Base-by-base conservation (phyloP, 371 early-diverging fungal species). In the Mortierella sp. region DNA sequence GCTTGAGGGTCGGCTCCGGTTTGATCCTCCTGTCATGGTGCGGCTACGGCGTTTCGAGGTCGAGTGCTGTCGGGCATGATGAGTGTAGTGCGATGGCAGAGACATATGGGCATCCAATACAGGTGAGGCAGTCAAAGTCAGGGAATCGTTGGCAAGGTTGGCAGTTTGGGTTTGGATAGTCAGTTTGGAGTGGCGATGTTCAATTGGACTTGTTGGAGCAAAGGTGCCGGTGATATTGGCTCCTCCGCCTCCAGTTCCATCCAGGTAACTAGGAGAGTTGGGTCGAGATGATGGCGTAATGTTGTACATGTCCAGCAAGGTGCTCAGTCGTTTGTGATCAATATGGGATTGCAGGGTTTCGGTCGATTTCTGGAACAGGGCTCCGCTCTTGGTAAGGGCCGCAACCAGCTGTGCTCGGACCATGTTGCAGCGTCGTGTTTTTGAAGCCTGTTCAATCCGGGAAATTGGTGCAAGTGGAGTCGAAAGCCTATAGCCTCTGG, bases 401-500 rank as follows among this genome's bases (percentile, higher is more conserved):
- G 79, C 76, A 70, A 86, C 80, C 61, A 89, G 64, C 53, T 81
- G 85, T 19, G 86, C 88, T 50, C 89, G 83, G 24, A 89, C 82
- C 37, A 80, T 78, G 71, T 85, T 78, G 74, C 94, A 93, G 44
- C 92, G 90, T 21, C 91, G 89, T 40, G 88, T 83, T 55, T 90
- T 90, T 24, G 90, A 88, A 6, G 88, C 88, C 80, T 93, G 94
- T 72, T 94, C 94, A 40, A 94, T 94, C 13, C 94, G 91, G 19
- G 93, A 91, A 40, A 93, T 92, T 9, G 94, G 94, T 10, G 93
- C 90, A 2, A 92, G 84, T 0, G 93, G 93, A 1, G 90, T 91
- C 0, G 93, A 92, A 55, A 94, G 86, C 55, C 94, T 88, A 74
- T 94, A 95, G 1, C 95, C 95, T 44, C 94, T 91, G 26, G 95